A percentile compares a stretch with the other conserved stretches of the same genome.
phyloP scores from a whole-genome alignment of 2,329 filamentous ascomycete species.

The Elsinoe arachidis region DNA sequence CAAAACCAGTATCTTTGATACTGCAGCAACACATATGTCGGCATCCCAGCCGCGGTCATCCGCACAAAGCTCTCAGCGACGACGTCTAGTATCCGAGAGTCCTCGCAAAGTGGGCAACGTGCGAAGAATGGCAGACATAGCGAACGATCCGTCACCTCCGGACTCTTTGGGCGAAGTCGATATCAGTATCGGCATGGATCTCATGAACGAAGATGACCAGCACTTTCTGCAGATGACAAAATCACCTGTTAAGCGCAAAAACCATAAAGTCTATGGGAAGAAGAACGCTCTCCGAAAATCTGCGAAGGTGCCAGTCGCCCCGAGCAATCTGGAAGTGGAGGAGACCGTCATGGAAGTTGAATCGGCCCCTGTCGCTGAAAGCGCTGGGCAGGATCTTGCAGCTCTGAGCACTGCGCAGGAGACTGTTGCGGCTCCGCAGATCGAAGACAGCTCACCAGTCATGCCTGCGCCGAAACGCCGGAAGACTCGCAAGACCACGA shows the following conservation, averaged over 20 bases:
- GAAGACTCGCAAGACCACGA: conserved; percentile 7
- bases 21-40: conserved; percentile 33
- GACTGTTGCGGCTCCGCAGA: background rate
- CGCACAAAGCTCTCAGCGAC: conserved; percentile 14
- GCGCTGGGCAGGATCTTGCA: background rate
- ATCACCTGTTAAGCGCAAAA: conserved; percentile 23
- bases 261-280: conserved; percentile 23
- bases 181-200: conserved; percentile 24
- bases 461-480: conserved; percentile 18
- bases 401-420: background rate
- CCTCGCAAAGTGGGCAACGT: conserved; percentile 26
- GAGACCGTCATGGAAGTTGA: too few species aligned
- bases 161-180: conserved; percentile 23
- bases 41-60: conserved; percentile 20
- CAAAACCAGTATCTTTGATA: conserved; percentile 23
- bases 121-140: conserved; percentile 25
- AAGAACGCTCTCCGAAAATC: conserved; percentile 5
- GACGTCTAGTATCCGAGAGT: conserved; percentile 21
- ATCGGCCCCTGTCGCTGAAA: too few species aligned
- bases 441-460: conserved; percentile 17
- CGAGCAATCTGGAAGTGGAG: background rate
- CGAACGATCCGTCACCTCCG: conserved; percentile 20
- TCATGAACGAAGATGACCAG: conserved; percentile 32
- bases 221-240: conserved; percentile 24
- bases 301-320: background rate